A percentile compares a stretch with the other conserved stretches of the same genome.
phyloP scores from a whole-genome alignment of 1,139 yeast genomes.

The Yueomyces sp. region DNA sequence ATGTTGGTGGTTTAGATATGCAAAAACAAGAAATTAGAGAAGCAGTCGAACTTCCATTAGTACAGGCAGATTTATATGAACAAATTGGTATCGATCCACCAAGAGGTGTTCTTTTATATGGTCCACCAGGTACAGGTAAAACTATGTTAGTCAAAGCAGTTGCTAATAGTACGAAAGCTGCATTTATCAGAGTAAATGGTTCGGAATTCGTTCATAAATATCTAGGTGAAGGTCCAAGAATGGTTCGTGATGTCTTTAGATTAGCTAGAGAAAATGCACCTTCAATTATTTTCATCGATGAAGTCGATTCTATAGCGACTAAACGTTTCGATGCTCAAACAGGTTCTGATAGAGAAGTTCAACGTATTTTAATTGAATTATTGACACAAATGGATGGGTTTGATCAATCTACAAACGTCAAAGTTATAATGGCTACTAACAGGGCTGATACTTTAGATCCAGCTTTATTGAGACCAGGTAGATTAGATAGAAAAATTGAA shows the following conservation, averaged over 20 bases:
- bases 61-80: conserved; percentile 89
- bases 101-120: conserved; percentile 90
- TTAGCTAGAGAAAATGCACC: conserved; percentile 97
- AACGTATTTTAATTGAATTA: conserved; percentile 89
- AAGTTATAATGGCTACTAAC: conserved; percentile 98
- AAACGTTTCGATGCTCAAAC: conserved; percentile 99
- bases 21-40: conserved; percentile 98
- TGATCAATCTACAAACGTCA: conserved; percentile 89
- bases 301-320: conserved; percentile 97
- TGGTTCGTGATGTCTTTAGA: conserved; percentile 97
- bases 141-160: conserved; percentile 99
- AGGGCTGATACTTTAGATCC: conserved; percentile 98
- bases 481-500: conserved; percentile 96
- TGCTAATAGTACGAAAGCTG: conserved; percentile 90
- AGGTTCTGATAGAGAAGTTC: conserved; percentile 99
- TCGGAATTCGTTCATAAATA: conserved; percentile 97
- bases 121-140: conserved; percentile 99
- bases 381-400: conserved; percentile 99
- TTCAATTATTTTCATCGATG: conserved; percentile 92
- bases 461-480: conserved; percentile 92
- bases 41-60: conserved; percentile 93
- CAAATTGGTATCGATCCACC: conserved; percentile 99
- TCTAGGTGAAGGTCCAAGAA: conserved; percentile 98
- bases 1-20: conserved; percentile 98
- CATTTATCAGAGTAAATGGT: conserved; percentile 93